phyloP scores from a whole-genome alignment of 495 filamentous ascomycete species.

The Aspergillus baeticus region DNA sequence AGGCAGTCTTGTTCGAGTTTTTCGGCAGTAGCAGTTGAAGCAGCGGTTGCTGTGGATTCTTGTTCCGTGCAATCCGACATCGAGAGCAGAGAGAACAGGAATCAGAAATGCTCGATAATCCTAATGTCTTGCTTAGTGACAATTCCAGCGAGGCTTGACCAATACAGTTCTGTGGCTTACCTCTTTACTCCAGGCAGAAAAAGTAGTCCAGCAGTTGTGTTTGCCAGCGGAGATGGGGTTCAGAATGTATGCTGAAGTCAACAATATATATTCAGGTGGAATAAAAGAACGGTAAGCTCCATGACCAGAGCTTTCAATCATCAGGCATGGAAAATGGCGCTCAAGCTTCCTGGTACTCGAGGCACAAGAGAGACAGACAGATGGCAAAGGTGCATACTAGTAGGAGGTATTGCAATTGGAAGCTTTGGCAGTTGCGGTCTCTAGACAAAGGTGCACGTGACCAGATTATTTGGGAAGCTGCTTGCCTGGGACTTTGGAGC shows the following conservation, averaged over 20 bases:
- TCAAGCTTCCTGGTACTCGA: background rate
- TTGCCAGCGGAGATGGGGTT: too few relatives aligned
- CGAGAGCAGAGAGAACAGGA: background rate
- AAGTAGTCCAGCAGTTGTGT: background rate
- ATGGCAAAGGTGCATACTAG: background rate
- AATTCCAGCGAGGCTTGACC: background rate
- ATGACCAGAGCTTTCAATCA: background rate
- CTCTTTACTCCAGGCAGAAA: background rate
- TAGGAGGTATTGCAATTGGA: background rate
- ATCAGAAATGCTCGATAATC: background rate
- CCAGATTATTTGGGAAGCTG: conserved; percentile 7
- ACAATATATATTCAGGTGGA: conserved; percentile 3
- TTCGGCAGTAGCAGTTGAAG: background rate
- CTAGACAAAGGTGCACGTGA: conserved; percentile 9
- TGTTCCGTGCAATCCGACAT: background rate
- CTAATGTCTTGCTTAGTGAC: background rate
- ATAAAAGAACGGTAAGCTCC: conserved; percentile 5
- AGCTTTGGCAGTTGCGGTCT: conserved; percentile 2
- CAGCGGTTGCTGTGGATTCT: background rate
- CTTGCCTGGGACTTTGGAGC: background rate
- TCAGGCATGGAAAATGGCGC: background rate
- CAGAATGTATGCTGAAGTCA: too few relatives aligned
- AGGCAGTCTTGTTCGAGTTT: background rate
- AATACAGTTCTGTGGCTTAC: background rate
- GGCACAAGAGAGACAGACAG: background rate